A percentile compares a stretch with the other conserved stretches of the same genome.
phyloP scores from a whole-genome alignment of 2,329 filamentous ascomycete species.

The Neofusicoccum sp. region DNA sequence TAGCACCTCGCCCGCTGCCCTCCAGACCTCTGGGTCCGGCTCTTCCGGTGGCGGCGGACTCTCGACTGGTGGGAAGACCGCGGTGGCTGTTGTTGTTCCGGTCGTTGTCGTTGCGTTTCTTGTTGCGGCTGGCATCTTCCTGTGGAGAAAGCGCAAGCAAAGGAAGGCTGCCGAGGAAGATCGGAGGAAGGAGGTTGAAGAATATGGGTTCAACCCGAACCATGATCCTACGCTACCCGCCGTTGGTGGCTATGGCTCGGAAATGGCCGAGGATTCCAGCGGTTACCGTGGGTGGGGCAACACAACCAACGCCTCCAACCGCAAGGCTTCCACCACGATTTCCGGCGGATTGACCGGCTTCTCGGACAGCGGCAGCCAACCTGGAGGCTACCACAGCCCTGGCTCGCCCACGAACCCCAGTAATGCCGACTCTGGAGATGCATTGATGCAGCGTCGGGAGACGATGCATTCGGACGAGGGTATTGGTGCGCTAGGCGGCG shows the following conservation, averaged over 20 bases:
- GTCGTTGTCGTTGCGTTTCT: constrained; percentile 84
- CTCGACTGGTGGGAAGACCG: constrained; percentile 68
- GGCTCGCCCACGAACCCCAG: constrained; percentile 63
- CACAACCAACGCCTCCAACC: constrained; percentile 65
- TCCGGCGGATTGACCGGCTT: constrained; percentile 67
- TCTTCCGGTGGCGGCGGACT: constrained; percentile 45
- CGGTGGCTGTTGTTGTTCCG: constrained; percentile 89
- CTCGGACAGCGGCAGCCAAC: constrained; percentile 66
- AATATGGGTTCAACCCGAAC: constrained; percentile 98
- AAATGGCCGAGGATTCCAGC: constrained; percentile 72
- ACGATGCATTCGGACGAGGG: constrained; percentile 68
- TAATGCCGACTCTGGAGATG: constrained; percentile 69
- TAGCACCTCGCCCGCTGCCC: background rate
- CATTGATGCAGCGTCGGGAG: constrained; percentile 51
- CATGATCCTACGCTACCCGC: constrained; percentile 77
- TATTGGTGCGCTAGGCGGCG: constrained; percentile 72
- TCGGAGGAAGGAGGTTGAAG: constrained; percentile 91
- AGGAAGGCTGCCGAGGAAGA: constrained; percentile 82
- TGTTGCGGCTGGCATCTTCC: constrained; percentile 71
- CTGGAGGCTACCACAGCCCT: constrained; percentile 50
- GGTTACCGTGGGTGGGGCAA: constrained; percentile 96
- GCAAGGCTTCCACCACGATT: constrained; percentile 86
- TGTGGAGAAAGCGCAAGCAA: constrained; percentile 87
- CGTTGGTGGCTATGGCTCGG: constrained; percentile 56
- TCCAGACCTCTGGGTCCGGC: background rate